Percentiles rank a stretch among this genome's conserved stretches.
Conservation (phyloP, 495 filamentous ascomycete species). For the Pseudoneurospora amorphoporcata region DNA sequence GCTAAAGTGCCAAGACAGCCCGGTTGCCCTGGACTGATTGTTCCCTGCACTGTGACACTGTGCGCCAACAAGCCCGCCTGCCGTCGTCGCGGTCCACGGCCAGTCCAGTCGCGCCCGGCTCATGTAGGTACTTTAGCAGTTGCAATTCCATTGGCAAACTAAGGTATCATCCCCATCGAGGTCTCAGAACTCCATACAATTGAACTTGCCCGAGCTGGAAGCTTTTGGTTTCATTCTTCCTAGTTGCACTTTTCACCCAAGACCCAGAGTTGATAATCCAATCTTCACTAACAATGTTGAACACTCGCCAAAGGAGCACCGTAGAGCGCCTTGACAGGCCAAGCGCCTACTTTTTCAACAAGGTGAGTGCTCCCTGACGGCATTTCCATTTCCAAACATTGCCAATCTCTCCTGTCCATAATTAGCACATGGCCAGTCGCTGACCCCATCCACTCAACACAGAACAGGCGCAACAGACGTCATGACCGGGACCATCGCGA, state of each 20-base stretch:
- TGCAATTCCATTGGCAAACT: neutral
- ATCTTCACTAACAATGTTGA: conserved; percentile 1
- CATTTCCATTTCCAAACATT: neutral
- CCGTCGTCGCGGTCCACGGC: neutral
- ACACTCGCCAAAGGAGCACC: conserved; percentile 40
- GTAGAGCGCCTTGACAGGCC: conserved; percentile 83
- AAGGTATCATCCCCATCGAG: neutral
- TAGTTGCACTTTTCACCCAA: neutral
- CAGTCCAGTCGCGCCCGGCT: neutral
- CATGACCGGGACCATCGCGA: conserved; percentile 52
- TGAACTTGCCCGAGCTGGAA: neutral
- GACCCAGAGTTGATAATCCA: neutral
- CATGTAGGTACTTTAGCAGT: neutral
- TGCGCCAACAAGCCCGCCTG: neutral
- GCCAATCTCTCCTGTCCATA: neutral
- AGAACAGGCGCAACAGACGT: conserved; percentile 52
- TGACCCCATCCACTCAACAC: conserved; percentile 7
- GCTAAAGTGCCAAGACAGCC: neutral
- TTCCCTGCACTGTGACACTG: neutral
- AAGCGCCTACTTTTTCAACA: conserved; percentile 74
- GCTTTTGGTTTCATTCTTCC: conserved; percentile 4
- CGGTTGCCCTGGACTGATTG: neutral
- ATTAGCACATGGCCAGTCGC: neutral
- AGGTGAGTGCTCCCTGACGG: conserved; percentile 40
- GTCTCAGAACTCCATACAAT: neutral